Base-by-base conservation (phyloP, 306 rosid species). In the Pueraria montana region DNA sequence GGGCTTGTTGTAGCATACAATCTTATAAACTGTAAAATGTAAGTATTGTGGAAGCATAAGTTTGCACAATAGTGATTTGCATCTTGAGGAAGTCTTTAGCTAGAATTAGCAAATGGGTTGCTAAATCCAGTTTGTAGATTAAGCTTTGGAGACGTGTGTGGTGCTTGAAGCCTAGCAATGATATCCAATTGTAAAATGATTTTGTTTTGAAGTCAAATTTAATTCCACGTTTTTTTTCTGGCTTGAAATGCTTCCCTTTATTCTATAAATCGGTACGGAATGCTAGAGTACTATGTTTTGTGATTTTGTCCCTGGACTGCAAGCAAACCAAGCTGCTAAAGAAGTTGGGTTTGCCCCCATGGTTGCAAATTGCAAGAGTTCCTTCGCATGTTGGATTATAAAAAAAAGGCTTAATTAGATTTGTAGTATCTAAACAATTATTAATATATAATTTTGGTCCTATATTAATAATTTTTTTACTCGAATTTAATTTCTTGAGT, bases 1-100 rank as follows among this genome's bases (percentile, higher is more conserved):
- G 96, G 92, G 40, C 80, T 93, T 86, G 82, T 91, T 80, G 93
- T 93, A 49, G 90, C 91, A 73, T 84, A 78, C 32, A 84, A 87
- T 62, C 96, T 93, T 75, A 85, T 93, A 13, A 83, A 83, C 50
- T 61, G 69, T 74, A 91, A 79, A 87, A 82, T 93, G 88, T 91
- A 74, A 86, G 20, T 8, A 53, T 16, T 40, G 48, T 80, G 71
- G 55, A 53, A 62, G 69, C 64, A 70, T 8, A 16, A 23, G 40
- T 23, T 71, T 50, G 59, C 42, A 69, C 48, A 17, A n/a, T 49
- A 5, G 78, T 42, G 56, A 43, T 68, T 62, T 77, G 61, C 36
- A 61, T 27, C 17, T 48, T 76, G 79, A 34, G 79, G 38, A 69
- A 50, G 55, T 67, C 14, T 76, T 52, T 63, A 13, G 43, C 52